Conservation (phyloP, 179 eudicot species). For the Carnegiea gigantea region DNA sequence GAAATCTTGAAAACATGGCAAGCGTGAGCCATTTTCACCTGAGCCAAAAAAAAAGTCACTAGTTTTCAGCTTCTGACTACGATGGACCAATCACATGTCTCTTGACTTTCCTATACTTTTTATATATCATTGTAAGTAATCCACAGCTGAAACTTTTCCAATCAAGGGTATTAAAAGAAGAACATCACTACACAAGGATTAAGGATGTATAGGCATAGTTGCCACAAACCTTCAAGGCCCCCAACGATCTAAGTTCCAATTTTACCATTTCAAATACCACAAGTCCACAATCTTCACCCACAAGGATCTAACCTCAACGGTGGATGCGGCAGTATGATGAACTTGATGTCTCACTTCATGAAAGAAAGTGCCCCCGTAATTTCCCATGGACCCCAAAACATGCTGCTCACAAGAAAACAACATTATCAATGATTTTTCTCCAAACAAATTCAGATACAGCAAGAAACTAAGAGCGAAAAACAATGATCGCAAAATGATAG, state of each 20-base stretch:
- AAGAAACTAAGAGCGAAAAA: background rate
- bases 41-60: background rate
- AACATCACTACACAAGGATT: too few species aligned
- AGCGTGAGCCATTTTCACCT: background rate
- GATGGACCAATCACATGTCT: background rate
- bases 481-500: background rate
- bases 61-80: background rate
- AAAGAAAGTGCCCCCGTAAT: slow-evolving; percentile 39
- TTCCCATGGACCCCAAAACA: slow-evolving; percentile 43
- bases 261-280: too few species aligned
- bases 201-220: too few species aligned
- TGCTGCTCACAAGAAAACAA: slow-evolving; percentile 44
- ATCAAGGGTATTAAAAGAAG: too few species aligned
- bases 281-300: too few species aligned
- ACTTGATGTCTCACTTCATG: slow-evolving; percentile 44
- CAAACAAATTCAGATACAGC: background rate
- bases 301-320: slow-evolving; percentile 56
- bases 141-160: background rate
- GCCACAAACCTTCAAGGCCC: too few species aligned
- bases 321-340: slow-evolving; percentile 60
- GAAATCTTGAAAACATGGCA: background rate
- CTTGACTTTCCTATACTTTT: background rate
- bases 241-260: too few species aligned
- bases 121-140: background rate
- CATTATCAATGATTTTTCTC: background rate